These are phyloP conservation scores for Fusarium scirpi DNA, from an alignment of 2,329 filamentous ascomycete species.

Conservation along the genomic window DNA sequence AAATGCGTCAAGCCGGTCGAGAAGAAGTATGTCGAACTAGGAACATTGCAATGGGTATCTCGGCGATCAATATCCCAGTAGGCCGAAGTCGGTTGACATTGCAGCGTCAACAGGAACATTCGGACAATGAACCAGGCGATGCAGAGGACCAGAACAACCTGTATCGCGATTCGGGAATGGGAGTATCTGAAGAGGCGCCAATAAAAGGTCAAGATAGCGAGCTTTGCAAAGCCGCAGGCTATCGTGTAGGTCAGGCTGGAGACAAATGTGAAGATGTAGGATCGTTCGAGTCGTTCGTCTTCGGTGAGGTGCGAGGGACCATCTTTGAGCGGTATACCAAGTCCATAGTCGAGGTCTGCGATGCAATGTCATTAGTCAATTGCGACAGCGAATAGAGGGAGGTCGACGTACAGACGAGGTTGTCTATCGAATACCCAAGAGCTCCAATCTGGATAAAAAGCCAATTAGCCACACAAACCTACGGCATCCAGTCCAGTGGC, in stretches of 20 bases:
- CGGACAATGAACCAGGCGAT: slow-evolving; percentile 45
- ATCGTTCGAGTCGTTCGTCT: slow-evolving; percentile 14
- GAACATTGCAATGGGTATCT: slow-evolving; percentile 46
- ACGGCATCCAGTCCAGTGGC: neutral
- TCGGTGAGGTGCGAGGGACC: slow-evolving; percentile 17
- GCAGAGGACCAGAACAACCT: slow-evolving; percentile 34
- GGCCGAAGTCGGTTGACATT: slow-evolving; percentile 50
- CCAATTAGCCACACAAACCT: neutral
- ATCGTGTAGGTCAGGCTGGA: slow-evolving; percentile 44
- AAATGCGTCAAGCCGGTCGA: slow-evolving; percentile 48
- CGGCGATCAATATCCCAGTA: slow-evolving; percentile 49
- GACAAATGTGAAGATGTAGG: slow-evolving; percentile 41
- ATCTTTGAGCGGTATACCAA: slow-evolving; percentile 23
- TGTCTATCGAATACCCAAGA: slow-evolving; percentile 21
- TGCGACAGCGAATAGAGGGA: rapidly evolving
- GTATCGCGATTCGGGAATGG: slow-evolving; percentile 46
- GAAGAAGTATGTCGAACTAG: slow-evolving; percentile 49
- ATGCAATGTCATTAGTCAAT: rapidly evolving
- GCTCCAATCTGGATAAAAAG: slow-evolving; percentile 2
- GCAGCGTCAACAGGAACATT: slow-evolving; percentile 49
- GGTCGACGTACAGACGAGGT: slow-evolving; percentile 13
- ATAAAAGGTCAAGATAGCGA: slow-evolving; percentile 48
- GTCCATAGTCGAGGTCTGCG: slow-evolving; percentile 13
- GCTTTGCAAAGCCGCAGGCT: slow-evolving; percentile 45
- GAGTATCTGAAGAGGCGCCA: slow-evolving; percentile 47